A percentile compares a stretch with the other conserved stretches of the same genome.
phyloP scores from a whole-genome alignment of 2,329 filamentous ascomycete genomes.

The Alternaria burnsii region DNA sequence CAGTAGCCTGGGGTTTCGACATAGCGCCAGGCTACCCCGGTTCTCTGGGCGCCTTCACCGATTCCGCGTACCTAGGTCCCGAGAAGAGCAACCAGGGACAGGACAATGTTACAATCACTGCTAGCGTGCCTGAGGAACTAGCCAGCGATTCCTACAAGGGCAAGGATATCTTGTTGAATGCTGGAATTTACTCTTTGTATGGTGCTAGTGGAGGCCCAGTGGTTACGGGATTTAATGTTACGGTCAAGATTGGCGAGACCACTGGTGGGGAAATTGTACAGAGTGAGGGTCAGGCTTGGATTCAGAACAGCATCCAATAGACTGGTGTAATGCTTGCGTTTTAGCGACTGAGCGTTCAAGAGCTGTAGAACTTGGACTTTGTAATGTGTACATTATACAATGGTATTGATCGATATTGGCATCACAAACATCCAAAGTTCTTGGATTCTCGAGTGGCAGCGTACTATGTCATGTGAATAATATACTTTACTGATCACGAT shows the following conservation, averaged over 20 bases:
- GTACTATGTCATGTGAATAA: not conserved
- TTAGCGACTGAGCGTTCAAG: not conserved
- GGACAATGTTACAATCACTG: slow-evolving; percentile 33
- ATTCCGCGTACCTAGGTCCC: slow-evolving; percentile 50
- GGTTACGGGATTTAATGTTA: slow-evolving; percentile 33
- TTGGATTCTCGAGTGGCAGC: not conserved
- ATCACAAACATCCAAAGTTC: not conserved
- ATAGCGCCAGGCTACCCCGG: slow-evolving; percentile 28
- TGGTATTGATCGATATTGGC: not conserved
- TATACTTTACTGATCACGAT: not conserved
- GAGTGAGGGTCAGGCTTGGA: slow-evolving; percentile 19
- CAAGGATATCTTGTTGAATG: slow-evolving; percentile 30
- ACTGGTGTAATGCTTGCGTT: not conserved
- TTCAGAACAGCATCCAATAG: slow-evolving; percentile 9
- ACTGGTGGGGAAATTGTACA: slow-evolving; percentile 22
- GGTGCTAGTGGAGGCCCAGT: slow-evolving; percentile 24
- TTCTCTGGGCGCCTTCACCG: slow-evolving; percentile 42
- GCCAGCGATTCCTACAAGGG: slow-evolving; percentile 11
- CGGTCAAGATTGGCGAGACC: slow-evolving; percentile 25
- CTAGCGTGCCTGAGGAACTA: slow-evolving; percentile 23
- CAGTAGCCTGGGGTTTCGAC: slow-evolving; percentile 56
- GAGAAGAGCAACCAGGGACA: slow-evolving; percentile 30
- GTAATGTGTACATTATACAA: not conserved
- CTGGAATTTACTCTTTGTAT: slow-evolving; percentile 39
- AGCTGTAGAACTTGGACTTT: not conserved